Evolutionary conservation across 2,329 filamentous ascomycete genomes (phyloP), one percentile per base, ranked within the genome.

Genomic region (Penicillium hesseltinei): DNA sequence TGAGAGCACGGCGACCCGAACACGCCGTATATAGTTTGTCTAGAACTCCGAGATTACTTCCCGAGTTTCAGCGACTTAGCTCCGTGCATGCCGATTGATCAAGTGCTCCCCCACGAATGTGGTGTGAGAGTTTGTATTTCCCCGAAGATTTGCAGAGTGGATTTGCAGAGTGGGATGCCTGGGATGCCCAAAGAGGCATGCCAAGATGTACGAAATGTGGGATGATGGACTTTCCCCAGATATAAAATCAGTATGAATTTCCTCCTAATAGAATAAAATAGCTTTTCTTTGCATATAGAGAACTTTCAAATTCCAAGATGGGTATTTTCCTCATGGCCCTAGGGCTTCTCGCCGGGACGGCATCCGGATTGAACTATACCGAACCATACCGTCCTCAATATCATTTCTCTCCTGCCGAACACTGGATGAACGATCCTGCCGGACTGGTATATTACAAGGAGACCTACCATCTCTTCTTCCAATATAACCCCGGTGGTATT

Each of bases 391-490:
- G 54, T 27, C 45, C 54, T n/a, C 60, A 57, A 50, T 55, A 52
- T n/a, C 54, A 60, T 46, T 57, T 59, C 33, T 60, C 51, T 7
- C 57, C 54, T 8, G 31, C 25, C 6, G 33, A 53, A 25, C 50
- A 55, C n/a, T 57, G 49, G 53, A 61, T 57, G 40, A 51, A 59
- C 35, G 67, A 69, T 45, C 67, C 67, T 33, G 63, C 57, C 43
- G 66, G 67, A 1, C 60, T 68, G 8, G 17, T 67, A 27, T 64
- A 67, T 47, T 23, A 50, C 43, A 50, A 61, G 51, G 60, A 57
- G 2, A 52, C 31, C 11, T 66, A 66, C 25, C 66, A 66, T 53
- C 27, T 69, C 11, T 69, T 59, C 51, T 67, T 62, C 39, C 67
- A 69, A 53, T 65, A 62, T 43, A 67, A 69, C 36, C 64, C 67